phyloP scores from a whole-genome alignment of 768 basidiomycete genomes.

The Tulasnella sp. region DNA sequence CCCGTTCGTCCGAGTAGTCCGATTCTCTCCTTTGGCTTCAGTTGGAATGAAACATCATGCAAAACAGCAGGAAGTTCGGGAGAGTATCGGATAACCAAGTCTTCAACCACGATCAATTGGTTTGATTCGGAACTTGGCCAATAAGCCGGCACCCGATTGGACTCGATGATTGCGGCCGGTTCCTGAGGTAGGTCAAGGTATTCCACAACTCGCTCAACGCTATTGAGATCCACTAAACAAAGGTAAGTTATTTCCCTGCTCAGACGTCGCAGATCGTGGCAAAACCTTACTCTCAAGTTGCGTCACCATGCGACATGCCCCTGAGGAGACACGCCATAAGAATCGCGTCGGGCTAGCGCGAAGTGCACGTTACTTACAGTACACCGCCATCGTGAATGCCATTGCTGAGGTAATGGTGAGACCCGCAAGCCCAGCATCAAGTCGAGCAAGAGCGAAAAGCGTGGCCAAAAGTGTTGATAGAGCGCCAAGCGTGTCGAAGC shows the following conservation, averaged over 20 bases:
- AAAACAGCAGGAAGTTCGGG: slow-evolving; percentile 38
- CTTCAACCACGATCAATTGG: slow-evolving; percentile 57
- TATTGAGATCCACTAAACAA: slow-evolving; percentile 37
- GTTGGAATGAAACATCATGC: slow-evolving; percentile 61
- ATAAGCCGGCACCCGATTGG: slow-evolving; percentile 74
- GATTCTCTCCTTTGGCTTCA: slow-evolving; percentile 64
- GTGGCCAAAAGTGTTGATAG: slow-evolving; percentile 66
- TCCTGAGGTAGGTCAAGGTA: slow-evolving; percentile 87
- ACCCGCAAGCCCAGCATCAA: slow-evolving; percentile 40
- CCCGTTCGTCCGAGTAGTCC: slow-evolving; percentile 77
- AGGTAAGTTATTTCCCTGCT: neutral
- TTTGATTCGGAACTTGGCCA: slow-evolving; percentile 73
- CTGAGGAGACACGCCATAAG: neutral
- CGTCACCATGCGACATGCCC: slow-evolving; percentile 44
- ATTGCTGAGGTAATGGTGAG: slow-evolving; percentile 65
- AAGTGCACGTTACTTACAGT: slow-evolving; percentile 18
- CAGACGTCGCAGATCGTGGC: neutral
- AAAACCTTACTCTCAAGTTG: slow-evolving; percentile 64
- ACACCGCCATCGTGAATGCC: slow-evolving; percentile 43
- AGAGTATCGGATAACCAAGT: slow-evolving; percentile 52
- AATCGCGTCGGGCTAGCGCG: neutral
- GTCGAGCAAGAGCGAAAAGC: slow-evolving; percentile 56
- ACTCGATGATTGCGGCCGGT: slow-evolving; percentile 66
- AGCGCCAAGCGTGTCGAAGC: slow-evolving; percentile 73
- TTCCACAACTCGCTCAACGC: slow-evolving; percentile 86